A percentile compares a stretch with the other conserved stretches of the same genome.
Evolutionary conservation across 129 eudicot genomes (phyloP).

Genomic region (Dittrichia graveolens): DNA sequence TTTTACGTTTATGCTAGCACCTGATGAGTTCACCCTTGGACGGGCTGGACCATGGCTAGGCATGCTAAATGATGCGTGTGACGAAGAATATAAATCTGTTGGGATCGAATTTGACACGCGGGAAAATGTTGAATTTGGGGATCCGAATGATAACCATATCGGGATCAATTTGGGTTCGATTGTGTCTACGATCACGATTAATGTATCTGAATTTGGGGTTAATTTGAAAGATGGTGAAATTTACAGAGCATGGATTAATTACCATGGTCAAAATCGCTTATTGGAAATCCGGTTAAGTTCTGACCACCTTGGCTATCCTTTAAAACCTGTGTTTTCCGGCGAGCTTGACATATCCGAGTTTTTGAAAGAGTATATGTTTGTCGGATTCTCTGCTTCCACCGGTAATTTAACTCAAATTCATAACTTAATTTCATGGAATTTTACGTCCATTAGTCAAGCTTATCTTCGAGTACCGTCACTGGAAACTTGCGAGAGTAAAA

Average conservation of each 20-base stretch:
- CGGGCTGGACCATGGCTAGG: conserved; percentile 82
- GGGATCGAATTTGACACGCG: conserved; percentile 74
- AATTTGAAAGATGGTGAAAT: conserved; percentile 53
- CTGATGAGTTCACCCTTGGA: conserved; percentile 76
- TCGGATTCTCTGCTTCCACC: conserved; percentile 78
- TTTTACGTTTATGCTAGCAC: conserved; percentile 62
- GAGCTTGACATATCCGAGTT: conserved; percentile 54
- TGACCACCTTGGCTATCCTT: conserved; percentile 26
- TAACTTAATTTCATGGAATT: conserved; percentile 69
- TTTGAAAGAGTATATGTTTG: conserved; percentile 71
- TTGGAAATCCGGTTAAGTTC: conserved; percentile 57
- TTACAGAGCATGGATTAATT: conserved; percentile 52
- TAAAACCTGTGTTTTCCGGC: conserved; percentile 44
- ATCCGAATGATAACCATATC: conserved; percentile 70
- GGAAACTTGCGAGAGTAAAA: conserved; percentile 57
- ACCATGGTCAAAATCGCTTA: conserved; percentile 39
- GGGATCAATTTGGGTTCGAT: conserved; percentile 74
- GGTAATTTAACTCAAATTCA: conserved; percentile 64
- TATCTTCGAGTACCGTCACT: conserved; percentile 54
- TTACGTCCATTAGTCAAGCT: conserved; percentile 55
- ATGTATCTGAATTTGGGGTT: conserved; percentile 54
- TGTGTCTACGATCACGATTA: conserved; percentile 46
- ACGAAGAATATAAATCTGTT: conserved; percentile 57
- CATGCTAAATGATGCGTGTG: conserved; percentile 73
- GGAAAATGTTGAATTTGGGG: conserved; percentile 61